Base-by-base conservation (phyloP, 768 basidiomycete species). In the Suillus fuscotomentosus region DNA sequence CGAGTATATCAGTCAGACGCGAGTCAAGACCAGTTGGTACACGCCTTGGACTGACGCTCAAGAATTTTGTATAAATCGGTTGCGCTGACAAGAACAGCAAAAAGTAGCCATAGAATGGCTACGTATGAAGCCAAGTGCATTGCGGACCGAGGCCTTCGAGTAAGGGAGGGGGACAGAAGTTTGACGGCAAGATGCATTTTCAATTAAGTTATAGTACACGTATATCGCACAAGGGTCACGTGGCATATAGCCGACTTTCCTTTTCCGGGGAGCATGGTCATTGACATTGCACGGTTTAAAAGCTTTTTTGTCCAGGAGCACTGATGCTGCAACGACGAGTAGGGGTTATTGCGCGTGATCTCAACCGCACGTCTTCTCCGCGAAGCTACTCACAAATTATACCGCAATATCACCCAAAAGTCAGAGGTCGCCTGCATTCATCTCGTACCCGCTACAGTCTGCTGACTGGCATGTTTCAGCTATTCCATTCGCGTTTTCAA, bases 1-100 rank as follows among this genome's bases (percentile, higher is more conserved):
- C 59, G 64, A 63, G 60, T 54, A 65, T 67, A 62, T 73, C 63
- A 73, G 68, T 63, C 67, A 71, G 67, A 64, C 69, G 68, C 69
- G 39, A 48, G 53, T 62, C 62, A 65, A 57, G 50, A 20, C 54
- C 55, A 66, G 53, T 59, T 63, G 60, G 66, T 72, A 75, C 70
- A 73, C 71, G 75, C 71, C 74, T 78, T 75, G 66, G 63, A 83
- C 90, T 79, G 75, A 95, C 93, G 78, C 70, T 93, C 94, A 65
- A 97, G 80, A 64, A 86, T 73, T 77, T 93, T 92, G 77, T 97
- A 97, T 55, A 90, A 82, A 78, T 95, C 92, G 5, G 86, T 83
- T 31, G 90, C 93, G 34, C 72, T 71, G 54, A 69, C 76, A 1
- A 70, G 1, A 47, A 67, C 63, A 4, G 76, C 75, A 42, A 82